Base-by-base conservation (phyloP, 768 basidiomycete genomes). In the Lanmaoa rubissima region DNA sequence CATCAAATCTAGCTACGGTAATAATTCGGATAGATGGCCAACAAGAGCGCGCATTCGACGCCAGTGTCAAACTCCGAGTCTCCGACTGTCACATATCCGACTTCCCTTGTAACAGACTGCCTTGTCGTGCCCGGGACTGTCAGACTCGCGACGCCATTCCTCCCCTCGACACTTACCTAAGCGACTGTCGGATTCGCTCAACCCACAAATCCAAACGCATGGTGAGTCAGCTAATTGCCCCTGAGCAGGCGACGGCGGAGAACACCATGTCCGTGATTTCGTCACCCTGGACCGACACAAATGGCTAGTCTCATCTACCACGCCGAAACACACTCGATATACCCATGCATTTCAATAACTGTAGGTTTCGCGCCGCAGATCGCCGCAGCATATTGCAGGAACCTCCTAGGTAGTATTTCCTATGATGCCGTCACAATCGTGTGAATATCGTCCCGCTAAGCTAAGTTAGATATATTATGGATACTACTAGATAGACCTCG, bases 81-180 rank as follows among this genome's bases (percentile, higher is more conserved):
- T 51, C 63, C 62, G 63, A 54, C 42, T 36, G 42, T 62, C 42
- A 34, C 55, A 51, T 45, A 45, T 59, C 61, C 31, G 50, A 42
- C 17, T 35, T 56, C 50, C 38, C 43, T 60, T 31, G 35, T 38
- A 17, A 21, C 44, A 38, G 42, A 21, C n/a, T 21, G 38, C 38
- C 43, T 39, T 38, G 48, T 51, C 47, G 35, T 24, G 38, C 41
- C 52, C 39, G 39, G 21, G 35, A 31, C 46, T 28, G 50, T 43
- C 57, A 48, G 26, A 48, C 21, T 54, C 19, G 28, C 49, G 52
- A 62, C 28, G 50, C 34, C 39, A 49, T 36, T 54, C 41, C 19
- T 21, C 50, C 5, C 1, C 24, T 49, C 11, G 16, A 26, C 19
- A 17, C 21, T 31, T 16, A n/a, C 38, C 35, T 39, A 32, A n/a